Conservation (phyloP, 768 basidiomycete genomes). For the Coprinellus micaceus region DNA sequence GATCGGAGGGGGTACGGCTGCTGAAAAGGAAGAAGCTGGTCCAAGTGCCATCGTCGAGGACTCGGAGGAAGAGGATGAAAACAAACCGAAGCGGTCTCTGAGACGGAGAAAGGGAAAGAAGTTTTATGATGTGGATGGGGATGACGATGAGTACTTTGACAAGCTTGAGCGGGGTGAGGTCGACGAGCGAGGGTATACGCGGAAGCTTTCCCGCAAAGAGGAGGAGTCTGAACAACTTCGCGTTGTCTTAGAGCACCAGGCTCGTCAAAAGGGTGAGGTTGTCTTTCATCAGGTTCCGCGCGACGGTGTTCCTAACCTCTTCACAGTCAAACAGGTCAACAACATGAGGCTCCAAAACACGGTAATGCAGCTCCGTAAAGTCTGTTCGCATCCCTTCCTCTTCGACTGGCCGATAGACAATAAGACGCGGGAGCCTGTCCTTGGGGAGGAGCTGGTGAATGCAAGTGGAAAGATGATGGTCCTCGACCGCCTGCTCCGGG, state of each 20-base stretch:
- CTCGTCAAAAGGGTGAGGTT: conserved; percentile 57
- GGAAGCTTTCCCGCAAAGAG: conserved; percentile 27
- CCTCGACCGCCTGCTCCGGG: conserved; percentile 81
- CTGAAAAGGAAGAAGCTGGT: conserved; percentile 15
- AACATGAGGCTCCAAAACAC: conserved; percentile 93
- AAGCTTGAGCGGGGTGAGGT: conserved; percentile 50
- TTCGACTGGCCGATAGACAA: conserved; percentile 81
- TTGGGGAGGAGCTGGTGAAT: conserved; percentile 79
- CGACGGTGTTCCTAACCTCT: neutral
- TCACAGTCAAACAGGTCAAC: conserved; percentile 76
- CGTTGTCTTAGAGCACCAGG: conserved; percentile 54
- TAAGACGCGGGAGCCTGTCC: conserved; percentile 52
- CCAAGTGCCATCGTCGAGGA: conserved; percentile 14
- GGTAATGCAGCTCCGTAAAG: conserved; percentile 97
- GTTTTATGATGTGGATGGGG: conserved; percentile 54
- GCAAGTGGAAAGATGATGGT: conserved; percentile 98
- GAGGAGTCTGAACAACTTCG: conserved; percentile 47
- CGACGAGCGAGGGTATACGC: conserved; percentile 32
- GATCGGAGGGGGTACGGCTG: conserved; percentile 31
- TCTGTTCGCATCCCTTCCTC: conserved; percentile 88
- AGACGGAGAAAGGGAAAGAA: conserved; percentile 33
- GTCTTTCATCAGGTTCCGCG: neutral
- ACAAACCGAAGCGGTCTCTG: conserved; percentile 21
- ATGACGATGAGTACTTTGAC: conserved; percentile 66
- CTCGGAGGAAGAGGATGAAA: conserved; percentile 26